Percentiles rank a stretch among this genome's conserved stretches.
phyloP scores from a whole-genome alignment of 352 stramenopile genomes.

The Saprolegnia parasitica region DNA sequence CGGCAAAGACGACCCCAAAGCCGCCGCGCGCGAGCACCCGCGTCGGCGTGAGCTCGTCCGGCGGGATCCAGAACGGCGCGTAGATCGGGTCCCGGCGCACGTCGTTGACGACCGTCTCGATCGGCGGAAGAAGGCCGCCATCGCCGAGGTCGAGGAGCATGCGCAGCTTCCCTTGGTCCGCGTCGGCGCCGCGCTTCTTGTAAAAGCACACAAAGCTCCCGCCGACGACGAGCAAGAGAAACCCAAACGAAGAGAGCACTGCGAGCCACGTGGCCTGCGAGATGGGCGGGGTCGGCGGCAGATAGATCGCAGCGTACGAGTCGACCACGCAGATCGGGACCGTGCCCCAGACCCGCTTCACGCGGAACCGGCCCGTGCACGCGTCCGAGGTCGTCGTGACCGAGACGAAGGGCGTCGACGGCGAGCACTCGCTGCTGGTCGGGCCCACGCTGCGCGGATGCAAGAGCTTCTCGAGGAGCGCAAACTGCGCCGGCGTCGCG shows the following conservation, averaged over 20 bases:
- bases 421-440: not conserved
- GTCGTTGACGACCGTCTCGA: constrained; percentile 24
- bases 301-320: not conserved
- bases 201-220: not conserved
- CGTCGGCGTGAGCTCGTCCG: constrained; percentile 53
- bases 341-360: not conserved
- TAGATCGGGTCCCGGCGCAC: constrained; percentile 46
- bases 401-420: not conserved
- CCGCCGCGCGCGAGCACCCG: constrained; percentile 68
- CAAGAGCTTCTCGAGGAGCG: not conserved
- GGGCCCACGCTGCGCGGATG: not conserved
- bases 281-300: not conserved
- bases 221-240: not conserved
- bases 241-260: not conserved
- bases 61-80: constrained; percentile 70
- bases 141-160: not conserved
- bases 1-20: constrained; percentile 72
- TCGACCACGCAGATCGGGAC: not conserved
- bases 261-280: not conserved
- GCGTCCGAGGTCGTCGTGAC: not conserved
- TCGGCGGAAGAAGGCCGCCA: not conserved
- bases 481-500: constrained; percentile 10
- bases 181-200: no score
- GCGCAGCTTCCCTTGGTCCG: not conserved
- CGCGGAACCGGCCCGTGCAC: not conserved